Base-by-base conservation (phyloP, 805 yeast species). In the Nematodospora valgi region DNA sequence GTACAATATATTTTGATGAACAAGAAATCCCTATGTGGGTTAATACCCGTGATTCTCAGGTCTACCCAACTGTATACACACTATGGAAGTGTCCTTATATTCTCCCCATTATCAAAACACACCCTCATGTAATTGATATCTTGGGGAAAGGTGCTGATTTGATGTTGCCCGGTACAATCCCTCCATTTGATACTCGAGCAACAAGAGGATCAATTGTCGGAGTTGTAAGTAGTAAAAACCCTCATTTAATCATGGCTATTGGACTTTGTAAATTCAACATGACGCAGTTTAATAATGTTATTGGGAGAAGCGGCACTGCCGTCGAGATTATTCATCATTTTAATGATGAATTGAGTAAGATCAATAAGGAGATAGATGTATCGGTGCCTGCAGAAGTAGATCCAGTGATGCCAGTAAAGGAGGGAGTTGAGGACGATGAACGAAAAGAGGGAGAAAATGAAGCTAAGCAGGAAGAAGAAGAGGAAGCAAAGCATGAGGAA, bases 61-160 rank as follows among this genome's bases (percentile, higher is more conserved):
- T 71, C 21, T 64, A 78, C 34, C 98, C 98, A 0, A 76, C 96
- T 0, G 61, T 86, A 1, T 84, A 69, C 51, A 78, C 86, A 0
- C 56, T 82, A 26, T 86, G 95, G 93, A 66, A 68, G 16, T 70
- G 74, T 24, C 87, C 89, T 0, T 73, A 61, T 40, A 36, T 86
- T 9, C 45, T 87, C 15, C 95, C 95, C 0, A 53, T 71, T 0
- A 75, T 89, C 3, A 59, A 64, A 38, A 89, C 97, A 0, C 88
- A 86, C 52, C 74, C 75, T 9, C 76, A 72, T 45, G 96, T 91
- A 2, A 69, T 91, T 12, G 80, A 74, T 32, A 75, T 77, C 9
- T 59, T 88, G n/a, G 61, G 69, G 21, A 76, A 76, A 39, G 96
- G 97, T 9, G 96, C 98, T 0, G 74, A 84, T 47, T 58, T 85